phyloP scores from a whole-genome alignment of 208 protist genomes.

The Tritrichomonas musculus region DNA sequence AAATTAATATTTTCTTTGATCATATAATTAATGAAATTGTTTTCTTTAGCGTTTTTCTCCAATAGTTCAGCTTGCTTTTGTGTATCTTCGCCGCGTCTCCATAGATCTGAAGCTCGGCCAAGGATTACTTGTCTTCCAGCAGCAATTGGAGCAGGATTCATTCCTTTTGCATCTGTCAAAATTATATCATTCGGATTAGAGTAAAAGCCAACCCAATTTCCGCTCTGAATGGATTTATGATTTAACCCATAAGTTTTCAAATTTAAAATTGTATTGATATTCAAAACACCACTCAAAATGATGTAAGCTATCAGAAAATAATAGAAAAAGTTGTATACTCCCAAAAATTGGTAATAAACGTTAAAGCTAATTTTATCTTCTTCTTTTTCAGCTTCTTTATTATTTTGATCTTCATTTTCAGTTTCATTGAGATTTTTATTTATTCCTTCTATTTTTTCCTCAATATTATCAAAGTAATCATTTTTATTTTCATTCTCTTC shows the following conservation, averaged over 20 bases:
- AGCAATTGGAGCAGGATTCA: background rate
- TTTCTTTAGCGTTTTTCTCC: background rate
- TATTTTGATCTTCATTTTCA: too few relatives aligned
- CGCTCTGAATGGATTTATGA: background rate
- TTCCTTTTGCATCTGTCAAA: background rate
- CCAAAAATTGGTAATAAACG: background rate
- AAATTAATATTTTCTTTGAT: background rate
- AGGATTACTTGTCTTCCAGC: background rate
- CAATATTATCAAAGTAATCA: too few relatives aligned
- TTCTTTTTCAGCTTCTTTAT: too few relatives aligned
- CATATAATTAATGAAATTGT: background rate
- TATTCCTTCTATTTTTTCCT: too few relatives aligned
- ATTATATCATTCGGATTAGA: background rate
- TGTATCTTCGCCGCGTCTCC: background rate
- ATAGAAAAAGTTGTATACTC: background rate
- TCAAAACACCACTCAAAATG: background rate
- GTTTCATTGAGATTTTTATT: too few relatives aligned
- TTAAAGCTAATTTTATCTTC: too few relatives aligned
- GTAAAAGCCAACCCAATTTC: background rate
- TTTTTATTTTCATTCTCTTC: too few relatives aligned
- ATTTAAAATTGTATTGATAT: background rate
- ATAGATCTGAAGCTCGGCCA: background rate
- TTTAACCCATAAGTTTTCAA: background rate
- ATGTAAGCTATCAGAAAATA: background rate
- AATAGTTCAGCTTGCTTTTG: background rate